Evolutionary conservation across 2,329 filamentous ascomycete genomes (phyloP).

Genomic region (Cryphonectria naterciae): DNA sequence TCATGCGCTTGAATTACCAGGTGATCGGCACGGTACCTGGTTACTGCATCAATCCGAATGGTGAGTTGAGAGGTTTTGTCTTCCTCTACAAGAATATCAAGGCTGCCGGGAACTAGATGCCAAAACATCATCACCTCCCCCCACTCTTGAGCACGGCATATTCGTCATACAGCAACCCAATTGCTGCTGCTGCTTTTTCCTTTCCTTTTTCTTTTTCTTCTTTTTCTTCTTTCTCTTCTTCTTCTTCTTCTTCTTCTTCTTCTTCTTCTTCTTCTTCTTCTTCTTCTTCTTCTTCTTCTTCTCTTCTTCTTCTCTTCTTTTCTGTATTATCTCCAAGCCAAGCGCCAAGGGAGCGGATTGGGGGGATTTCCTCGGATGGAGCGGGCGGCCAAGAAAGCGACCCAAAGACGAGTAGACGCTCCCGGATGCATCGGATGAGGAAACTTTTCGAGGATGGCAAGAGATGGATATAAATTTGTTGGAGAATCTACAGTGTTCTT

Average conservation of each 20-base stretch:
- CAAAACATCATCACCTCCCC: neutral
- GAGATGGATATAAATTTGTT: neutral
- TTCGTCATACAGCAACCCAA: neutral
- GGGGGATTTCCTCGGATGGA: neutral
- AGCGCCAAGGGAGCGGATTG: neutral
- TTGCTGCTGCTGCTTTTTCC: too few relatives aligned
- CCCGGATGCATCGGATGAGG: neutral
- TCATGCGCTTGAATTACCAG: constrained; percentile 59
- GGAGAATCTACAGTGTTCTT: too few relatives aligned
- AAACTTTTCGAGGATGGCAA: neutral
- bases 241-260: neutral
- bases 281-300: neutral
- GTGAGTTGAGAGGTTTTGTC: constrained; percentile 53
- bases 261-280: neutral
- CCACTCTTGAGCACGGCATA: neutral
- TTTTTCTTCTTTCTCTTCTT: neutral
- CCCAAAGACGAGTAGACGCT: neutral
- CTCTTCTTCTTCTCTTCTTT: neutral
- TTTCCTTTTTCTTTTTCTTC: too few relatives aligned
- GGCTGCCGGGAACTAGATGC: constrained; percentile 17
- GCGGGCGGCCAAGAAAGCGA: neutral
- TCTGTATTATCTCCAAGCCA: neutral
- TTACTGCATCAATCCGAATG: constrained; percentile 54
- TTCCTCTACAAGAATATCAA: constrained; percentile 64
- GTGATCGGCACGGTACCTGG: constrained; percentile 59